Conservation (phyloP, 2,329 filamentous ascomycete species). For the Aureobasidium lini region DNA sequence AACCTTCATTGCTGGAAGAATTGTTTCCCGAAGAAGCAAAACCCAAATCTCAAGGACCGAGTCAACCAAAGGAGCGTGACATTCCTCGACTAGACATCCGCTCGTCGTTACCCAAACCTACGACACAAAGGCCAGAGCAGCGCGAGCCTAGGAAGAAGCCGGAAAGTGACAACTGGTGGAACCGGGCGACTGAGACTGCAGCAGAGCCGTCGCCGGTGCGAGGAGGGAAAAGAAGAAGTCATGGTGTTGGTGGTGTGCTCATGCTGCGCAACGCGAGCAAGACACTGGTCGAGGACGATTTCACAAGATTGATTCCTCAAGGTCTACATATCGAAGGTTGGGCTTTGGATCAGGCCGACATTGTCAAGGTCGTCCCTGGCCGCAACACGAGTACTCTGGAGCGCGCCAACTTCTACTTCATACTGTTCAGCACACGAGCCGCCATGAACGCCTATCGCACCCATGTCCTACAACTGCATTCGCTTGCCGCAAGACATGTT, state of each 20-base stretch:
- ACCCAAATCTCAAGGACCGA: slow-evolving; percentile 15
- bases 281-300: slow-evolving; percentile 59
- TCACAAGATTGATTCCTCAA: slow-evolving; percentile 57
- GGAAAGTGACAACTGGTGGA: background rate
- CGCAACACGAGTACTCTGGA: slow-evolving; percentile 58
- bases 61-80: slow-evolving; percentile 23
- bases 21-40: slow-evolving; percentile 48
- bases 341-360: slow-evolving; percentile 46
- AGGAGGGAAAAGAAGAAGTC: background rate
- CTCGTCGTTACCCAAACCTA: background rate
- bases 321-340: slow-evolving; percentile 61
- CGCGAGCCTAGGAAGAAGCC: background rate
- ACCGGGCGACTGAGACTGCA: background rate
- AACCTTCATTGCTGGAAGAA: slow-evolving; percentile 38
- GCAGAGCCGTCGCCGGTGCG: background rate
- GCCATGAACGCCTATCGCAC: slow-evolving; percentile 56
- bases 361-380: slow-evolving; percentile 53
- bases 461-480: slow-evolving; percentile 46
- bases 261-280: slow-evolving; percentile 52
- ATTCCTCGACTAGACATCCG: slow-evolving; percentile 24
- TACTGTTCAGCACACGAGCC: slow-evolving; percentile 57
- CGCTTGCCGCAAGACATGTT: slow-evolving; percentile 36
- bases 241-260: slow-evolving; percentile 35
- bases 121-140: background rate
- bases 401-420: slow-evolving; percentile 57